Evolutionary conservation across 768 basidiomycete genomes (phyloP).

Genomic region (Hygrophoropsis aurantiaca): DNA sequence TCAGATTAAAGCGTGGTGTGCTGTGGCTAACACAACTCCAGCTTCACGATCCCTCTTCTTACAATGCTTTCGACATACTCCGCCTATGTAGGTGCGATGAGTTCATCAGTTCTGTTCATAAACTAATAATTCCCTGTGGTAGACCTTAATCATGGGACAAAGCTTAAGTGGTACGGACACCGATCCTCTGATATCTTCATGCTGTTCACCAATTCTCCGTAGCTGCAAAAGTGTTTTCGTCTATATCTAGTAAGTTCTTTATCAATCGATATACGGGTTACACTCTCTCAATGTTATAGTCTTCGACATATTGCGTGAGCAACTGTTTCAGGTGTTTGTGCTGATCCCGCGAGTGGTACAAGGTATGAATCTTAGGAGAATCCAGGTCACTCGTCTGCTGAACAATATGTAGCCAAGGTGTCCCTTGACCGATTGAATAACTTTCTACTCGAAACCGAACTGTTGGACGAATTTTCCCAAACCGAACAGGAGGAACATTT

Average conservation of each 20-base stretch:
- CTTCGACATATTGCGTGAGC: conserved; percentile 58
- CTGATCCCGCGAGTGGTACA: conserved; percentile 26
- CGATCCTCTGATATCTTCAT: not conserved
- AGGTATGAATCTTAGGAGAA: conserved; percentile 7
- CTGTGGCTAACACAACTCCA: conserved; percentile 19
- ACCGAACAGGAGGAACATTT: not conserved
- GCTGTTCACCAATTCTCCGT: not conserved
- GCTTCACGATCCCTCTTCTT: conserved; percentile 56
- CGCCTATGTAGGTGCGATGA: conserved; percentile 43
- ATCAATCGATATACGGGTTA: too few species aligned
- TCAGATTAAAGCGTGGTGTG: too few species aligned
- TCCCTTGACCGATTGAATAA: conserved; percentile 57
- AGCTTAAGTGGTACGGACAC: conserved; percentile 1
- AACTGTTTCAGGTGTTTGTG: conserved; percentile 38
- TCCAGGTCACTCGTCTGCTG: conserved; percentile 20
- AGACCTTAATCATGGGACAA: conserved; percentile 2
- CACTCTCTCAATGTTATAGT: conserved; percentile 45
- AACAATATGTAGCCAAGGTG: conserved; percentile 48
- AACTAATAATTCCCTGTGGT: not conserved
- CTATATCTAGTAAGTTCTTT: conserved; percentile 28
- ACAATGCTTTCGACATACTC: conserved; percentile 66
- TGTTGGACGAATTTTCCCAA: not conserved
- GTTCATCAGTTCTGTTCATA: not conserved
- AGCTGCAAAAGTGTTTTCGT: conserved; percentile 37
- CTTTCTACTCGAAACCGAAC: conserved; percentile 33